A percentile compares a stretch with the other conserved stretches of the same genome.
These are phyloP conservation scores for Plasmodium chabaudi DNA, from an alignment of 169 alveolate genomes.

Conservation along the genomic window DNA sequence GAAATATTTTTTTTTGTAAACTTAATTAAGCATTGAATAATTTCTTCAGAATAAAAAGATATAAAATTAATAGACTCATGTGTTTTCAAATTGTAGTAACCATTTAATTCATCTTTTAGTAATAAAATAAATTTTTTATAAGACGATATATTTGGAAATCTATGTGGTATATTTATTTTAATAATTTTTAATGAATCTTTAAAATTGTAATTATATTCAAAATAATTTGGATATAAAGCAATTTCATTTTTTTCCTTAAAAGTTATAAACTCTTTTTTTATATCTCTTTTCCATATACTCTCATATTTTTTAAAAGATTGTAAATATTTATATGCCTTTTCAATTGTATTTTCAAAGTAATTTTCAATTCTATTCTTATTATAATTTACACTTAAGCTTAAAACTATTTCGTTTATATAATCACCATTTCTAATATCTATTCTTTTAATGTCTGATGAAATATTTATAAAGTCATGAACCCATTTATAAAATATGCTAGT, in stretches of 20 bases:
- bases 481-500: slow-evolving; percentile 60
- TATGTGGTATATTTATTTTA: slow-evolving; percentile 41
- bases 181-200: slow-evolving; percentile 59
- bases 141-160: slow-evolving; percentile 37
- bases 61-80: slow-evolving; percentile 51
- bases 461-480: slow-evolving; percentile 59
- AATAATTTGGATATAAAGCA: slow-evolving; percentile 41
- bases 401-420: slow-evolving; percentile 47
- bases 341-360: slow-evolving; percentile 36
- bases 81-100: slow-evolving; percentile 33
- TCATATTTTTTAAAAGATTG: slow-evolving; percentile 50
- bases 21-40: slow-evolving; percentile 27
- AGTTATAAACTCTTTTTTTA: slow-evolving; percentile 26
- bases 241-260: slow-evolving; percentile 62
- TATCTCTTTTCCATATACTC: slow-evolving; percentile 45
- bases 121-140: slow-evolving; percentile 53
- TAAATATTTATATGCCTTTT: slow-evolving; percentile 32
- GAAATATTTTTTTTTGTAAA: slow-evolving; percentile 56
- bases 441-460: slow-evolving; percentile 60
- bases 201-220: slow-evolving; percentile 69
- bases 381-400: slow-evolving; percentile 47
- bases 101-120: slow-evolving; percentile 28
- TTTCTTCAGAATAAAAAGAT: slow-evolving; percentile 47
- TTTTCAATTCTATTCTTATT: slow-evolving; percentile 39
- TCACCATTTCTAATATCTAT: slow-evolving; percentile 71